These are phyloP conservation scores for Lodderomyces oxycetoniae DNA, from an alignment of 1,139 yeast species.

Conservation along the genomic window DNA sequence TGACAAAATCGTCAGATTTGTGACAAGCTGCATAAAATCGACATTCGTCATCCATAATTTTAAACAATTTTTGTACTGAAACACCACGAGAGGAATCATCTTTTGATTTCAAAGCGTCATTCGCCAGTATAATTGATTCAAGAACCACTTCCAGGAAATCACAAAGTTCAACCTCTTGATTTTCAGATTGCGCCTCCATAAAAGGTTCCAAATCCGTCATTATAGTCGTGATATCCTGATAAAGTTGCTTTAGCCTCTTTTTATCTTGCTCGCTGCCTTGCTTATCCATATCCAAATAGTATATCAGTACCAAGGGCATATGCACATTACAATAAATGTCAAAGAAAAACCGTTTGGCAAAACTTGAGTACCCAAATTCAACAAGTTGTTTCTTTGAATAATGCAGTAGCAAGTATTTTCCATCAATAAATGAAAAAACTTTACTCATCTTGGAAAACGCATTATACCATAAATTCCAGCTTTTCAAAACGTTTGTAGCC, in stretches of 20 bases:
- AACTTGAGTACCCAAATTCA: too few species aligned
- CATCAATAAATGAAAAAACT: background rate
- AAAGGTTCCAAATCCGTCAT: background rate
- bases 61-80: slow-evolving; percentile 7
- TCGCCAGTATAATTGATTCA: too few species aligned
- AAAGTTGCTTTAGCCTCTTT: background rate
- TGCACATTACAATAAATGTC: too few species aligned
- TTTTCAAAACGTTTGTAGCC: background rate
- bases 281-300: background rate
- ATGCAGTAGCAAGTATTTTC: background rate
- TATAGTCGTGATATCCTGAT: background rate
- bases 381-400: background rate
- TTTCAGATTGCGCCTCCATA: background rate
- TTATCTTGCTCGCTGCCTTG: background rate
- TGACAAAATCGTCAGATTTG: slow-evolving; percentile 18
- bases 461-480: background rate
- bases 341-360: too few species aligned
- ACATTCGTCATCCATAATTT: slow-evolving; percentile 17
- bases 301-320: background rate
- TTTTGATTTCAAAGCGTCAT: too few species aligned
- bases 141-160: too few species aligned
- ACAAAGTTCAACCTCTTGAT: background rate
- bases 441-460: background rate
- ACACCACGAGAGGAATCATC: slow-evolving; percentile 3
- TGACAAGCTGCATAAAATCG: slow-evolving; percentile 24